phyloP scores from a whole-genome alignment of 257 asterid genomes.

The Capsicum pubescens region DNA sequence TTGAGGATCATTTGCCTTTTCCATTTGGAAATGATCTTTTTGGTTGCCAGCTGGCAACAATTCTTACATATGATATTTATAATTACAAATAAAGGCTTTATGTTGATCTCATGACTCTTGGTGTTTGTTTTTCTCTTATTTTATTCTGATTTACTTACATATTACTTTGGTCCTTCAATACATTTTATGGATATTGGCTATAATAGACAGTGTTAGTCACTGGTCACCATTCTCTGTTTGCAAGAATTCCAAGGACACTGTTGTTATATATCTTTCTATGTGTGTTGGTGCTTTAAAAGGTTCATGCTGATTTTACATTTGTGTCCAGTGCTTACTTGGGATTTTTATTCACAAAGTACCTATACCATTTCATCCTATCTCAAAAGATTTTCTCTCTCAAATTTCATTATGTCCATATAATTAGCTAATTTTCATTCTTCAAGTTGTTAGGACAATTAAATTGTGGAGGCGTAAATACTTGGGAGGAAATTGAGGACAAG shows the following conservation, averaged over 20 bases:
- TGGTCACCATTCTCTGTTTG: not conserved
- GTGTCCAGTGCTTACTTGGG: too few relatives aligned
- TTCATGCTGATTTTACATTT: not conserved
- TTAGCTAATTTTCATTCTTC: not conserved
- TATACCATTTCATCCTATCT: too few relatives aligned
- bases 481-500: not conserved
- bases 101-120: not conserved
- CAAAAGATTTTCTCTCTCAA: too few relatives aligned
- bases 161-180: not conserved
- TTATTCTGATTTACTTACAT: not conserved
- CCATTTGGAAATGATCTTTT: not conserved
- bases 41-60: not conserved
- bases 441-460: not conserved
- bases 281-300: not conserved
- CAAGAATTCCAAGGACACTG: not conserved
- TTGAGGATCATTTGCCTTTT: not conserved
- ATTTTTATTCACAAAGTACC: too few relatives aligned
- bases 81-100: not conserved
- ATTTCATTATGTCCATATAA: not conserved
- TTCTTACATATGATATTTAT: not conserved
- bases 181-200: not conserved
- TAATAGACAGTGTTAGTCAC: too few relatives aligned
- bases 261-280: not conserved
- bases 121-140: not conserved
- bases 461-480: not conserved